Evolutionary conservation across 2,329 filamentous ascomycete genomes (phyloP), one percentile per base, ranked within the genome.

Genomic region (Cladophialophora bantiana): DNA sequence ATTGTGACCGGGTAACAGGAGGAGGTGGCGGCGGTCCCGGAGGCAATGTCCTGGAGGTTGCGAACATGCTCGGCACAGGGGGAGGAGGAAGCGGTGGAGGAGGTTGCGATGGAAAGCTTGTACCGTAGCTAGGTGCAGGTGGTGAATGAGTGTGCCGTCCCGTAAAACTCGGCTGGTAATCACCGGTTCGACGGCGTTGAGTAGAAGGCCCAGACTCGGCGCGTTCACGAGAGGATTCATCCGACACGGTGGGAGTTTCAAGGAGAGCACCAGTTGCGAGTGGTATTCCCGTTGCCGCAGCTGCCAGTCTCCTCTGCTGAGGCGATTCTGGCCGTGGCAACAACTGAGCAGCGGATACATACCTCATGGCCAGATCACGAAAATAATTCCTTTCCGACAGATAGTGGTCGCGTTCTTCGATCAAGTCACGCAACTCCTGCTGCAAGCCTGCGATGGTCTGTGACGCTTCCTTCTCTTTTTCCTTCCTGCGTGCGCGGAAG

Each of bases 401-500:
- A 76, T 94, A 94, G 76, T 88, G 92, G 66, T 94, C 90, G 35
- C 86, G 83, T 73, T 93, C 89, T 45, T 85, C 86, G 67, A 84
- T 83, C 66, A 92, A 78, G n/a, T 92, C 88, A 57, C 89, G 86
- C 62, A 90, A 84, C 70, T 90, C 85, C 60, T 86, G 83, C 74
- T 92, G 89, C 62, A 94, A 81, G 71, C 88, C 86, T 59, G 90
- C 84, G 69, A 94, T 88, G 58, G 86, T 89, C 62, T 85, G 84
- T 15, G 87, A 86, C 65, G 89, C 90, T 76, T 93, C 90, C 72
- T 86, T 87, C 76, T 94, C 91, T 76, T 90, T 89, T 74, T 93
- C 91, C 79, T 96, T 96, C 75, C 93, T 89, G 67, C 93, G 86
- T 74, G 89, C 88, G 63, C 93, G 86, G 71, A 96, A 95, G 66